A percentile compares a stretch with the other conserved stretches of the same genome.
These are phyloP conservation scores for Arachnomyces sp. DNA, from an alignment of 2,329 filamentous ascomycete genomes.

Conservation along the genomic window DNA sequence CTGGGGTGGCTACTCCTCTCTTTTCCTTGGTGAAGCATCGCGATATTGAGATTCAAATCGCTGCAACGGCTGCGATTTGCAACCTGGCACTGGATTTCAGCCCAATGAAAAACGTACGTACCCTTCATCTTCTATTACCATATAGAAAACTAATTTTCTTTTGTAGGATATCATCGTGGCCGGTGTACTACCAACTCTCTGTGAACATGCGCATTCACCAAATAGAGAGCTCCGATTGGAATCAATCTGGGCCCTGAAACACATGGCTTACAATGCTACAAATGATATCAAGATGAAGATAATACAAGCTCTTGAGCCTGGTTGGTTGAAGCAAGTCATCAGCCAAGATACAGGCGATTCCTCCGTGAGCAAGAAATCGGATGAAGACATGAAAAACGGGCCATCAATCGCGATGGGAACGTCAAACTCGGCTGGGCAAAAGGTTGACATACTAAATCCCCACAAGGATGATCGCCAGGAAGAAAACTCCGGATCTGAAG, in stretches of 20 bases:
- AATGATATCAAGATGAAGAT: slow-evolving; percentile 68
- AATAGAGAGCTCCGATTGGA: slow-evolving; percentile 74
- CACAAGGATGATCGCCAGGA: slow-evolving; percentile 17
- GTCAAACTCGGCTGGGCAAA: slow-evolving; percentile 52
- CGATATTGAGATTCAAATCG: slow-evolving; percentile 72
- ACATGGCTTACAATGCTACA: slow-evolving; percentile 66
- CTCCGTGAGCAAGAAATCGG: slow-evolving; percentile 20
- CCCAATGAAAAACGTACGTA: slow-evolving; percentile 74
- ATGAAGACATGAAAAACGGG: slow-evolving; percentile 24
- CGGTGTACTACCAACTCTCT: slow-evolving; percentile 68
- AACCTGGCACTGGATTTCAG: slow-evolving; percentile 86
- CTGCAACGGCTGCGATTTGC: slow-evolving; percentile 72
- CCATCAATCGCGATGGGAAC: slow-evolving; percentile 44
- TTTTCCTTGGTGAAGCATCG: slow-evolving; percentile 66
- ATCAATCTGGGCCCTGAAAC: slow-evolving; percentile 88
- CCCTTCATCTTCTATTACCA: not conserved
- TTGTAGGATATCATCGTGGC: slow-evolving; percentile 61
- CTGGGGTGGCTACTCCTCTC: slow-evolving; percentile 68
- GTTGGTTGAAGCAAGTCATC: slow-evolving; percentile 74
- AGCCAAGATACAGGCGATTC: slow-evolving; percentile 43
- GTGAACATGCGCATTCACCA: slow-evolving; percentile 72
- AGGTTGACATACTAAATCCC: slow-evolving; percentile 52
- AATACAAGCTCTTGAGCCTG: slow-evolving; percentile 65
- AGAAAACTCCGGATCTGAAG: slow-evolving; percentile 12
- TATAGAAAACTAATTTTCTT: slow-evolving; percentile 10